phyloP scores from a whole-genome alignment of 2,329 filamentous ascomycete genomes.

The Colletotrichum costaricense region DNA sequence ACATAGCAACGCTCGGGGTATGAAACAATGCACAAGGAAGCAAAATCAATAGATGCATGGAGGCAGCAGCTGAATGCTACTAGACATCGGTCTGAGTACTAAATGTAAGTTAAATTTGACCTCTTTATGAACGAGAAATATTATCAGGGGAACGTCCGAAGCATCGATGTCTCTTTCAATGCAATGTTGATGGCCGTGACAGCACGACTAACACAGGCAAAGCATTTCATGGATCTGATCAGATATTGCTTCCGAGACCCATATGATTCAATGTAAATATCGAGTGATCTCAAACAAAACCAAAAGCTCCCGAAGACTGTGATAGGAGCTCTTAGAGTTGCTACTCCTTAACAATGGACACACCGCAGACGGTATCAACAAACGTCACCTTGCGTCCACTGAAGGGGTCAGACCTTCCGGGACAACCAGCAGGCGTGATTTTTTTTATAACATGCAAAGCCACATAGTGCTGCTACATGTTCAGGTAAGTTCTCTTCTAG shows the following conservation, averaged over 20 bases:
- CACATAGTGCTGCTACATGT: neutral
- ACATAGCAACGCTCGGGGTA: neutral
- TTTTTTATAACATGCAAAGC: neutral
- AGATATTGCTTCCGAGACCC: neutral
- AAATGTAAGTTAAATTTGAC: rapidly evolving
- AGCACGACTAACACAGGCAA: neutral
- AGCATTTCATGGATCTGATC: no score
- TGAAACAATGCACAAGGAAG: neutral
- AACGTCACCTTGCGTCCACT: neutral
- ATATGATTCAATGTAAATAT: neutral
- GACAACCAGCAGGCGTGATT: neutral
- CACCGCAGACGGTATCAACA: neutral
- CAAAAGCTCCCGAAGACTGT: no score
- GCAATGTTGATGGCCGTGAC: neutral
- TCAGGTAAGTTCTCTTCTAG: neutral
- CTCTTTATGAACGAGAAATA: neutral
- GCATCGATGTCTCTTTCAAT: neutral
- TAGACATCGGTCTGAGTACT: neutral
- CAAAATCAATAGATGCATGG: neutral
- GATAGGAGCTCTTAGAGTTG: neutral
- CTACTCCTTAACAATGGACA: neutral
- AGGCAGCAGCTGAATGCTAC: neutral
- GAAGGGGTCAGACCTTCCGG: neutral
- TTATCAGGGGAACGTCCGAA: neutral
- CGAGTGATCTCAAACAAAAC: neutral